phyloP scores from a whole-genome alignment of 164 flowering plant genomes.

The Umbellularia californica region DNA sequence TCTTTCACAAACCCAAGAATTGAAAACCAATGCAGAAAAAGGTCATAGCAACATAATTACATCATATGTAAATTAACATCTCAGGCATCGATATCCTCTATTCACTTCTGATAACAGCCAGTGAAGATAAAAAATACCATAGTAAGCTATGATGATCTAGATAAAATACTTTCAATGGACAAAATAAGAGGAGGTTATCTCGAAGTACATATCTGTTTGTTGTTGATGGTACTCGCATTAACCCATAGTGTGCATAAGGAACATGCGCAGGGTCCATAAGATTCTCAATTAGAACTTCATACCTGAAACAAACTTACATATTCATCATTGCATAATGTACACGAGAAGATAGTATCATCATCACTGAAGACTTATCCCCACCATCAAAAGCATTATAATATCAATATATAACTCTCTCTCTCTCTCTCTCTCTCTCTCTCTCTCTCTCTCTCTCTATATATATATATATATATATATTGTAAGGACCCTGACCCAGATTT shows the following conservation, averaged over 20 bases:
- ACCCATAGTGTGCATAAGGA: slow-evolving; percentile 87
- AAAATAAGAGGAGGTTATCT: background rate
- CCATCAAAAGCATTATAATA: too few relatives aligned
- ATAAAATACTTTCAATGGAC: background rate
- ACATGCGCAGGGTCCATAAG: slow-evolving; percentile 98
- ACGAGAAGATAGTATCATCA: too few relatives aligned
- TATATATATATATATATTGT: too few relatives aligned
- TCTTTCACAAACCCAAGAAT: background rate
- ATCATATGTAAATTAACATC: background rate
- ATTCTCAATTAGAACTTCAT: slow-evolving; percentile 81
- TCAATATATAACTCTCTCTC: too few relatives aligned
- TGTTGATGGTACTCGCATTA: slow-evolving; percentile 36
- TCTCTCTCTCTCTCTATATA: too few relatives aligned
- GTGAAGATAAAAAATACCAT: background rate
- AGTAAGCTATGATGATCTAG: background rate
- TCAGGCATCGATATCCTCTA: background rate
- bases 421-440: too few relatives aligned
- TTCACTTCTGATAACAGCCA: background rate
- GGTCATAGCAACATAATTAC: background rate
- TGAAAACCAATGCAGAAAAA: background rate
- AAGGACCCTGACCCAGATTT: too few relatives aligned
- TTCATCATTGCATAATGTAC: too few relatives aligned
- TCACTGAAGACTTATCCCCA: too few relatives aligned
- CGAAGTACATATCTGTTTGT: slow-evolving; percentile 41
- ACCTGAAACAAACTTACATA: slow-evolving; percentile 41